Evolutionary conservation across 192 early-diverging fungal species (phyloP).

Genomic region (Spizellomyces sp.): DNA sequence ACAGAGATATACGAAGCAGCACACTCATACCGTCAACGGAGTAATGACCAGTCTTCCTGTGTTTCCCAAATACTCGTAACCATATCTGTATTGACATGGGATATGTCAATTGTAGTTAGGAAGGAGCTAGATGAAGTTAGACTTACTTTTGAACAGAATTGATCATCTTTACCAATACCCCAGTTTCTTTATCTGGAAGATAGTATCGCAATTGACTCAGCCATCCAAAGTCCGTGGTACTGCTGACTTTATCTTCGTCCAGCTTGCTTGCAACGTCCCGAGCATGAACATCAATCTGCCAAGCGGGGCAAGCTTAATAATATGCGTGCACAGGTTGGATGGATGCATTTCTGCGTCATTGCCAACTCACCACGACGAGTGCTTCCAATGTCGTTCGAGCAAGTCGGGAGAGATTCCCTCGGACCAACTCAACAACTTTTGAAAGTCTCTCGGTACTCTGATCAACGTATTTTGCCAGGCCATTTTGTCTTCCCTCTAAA

Average conservation of each 20-base stretch:
- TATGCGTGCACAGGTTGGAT: background rate
- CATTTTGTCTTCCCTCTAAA: constrained; percentile 45
- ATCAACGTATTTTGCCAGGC: constrained; percentile 53
- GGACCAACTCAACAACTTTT: constrained; percentile 59
- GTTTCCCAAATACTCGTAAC: constrained; percentile 67
- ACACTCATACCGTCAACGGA: constrained; percentile 42
- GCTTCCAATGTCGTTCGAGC: constrained; percentile 56
- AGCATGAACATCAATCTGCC: constrained; percentile 64
- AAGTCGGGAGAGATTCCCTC: constrained; percentile 55
- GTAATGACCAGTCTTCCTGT: constrained; percentile 62
- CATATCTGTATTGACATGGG: constrained; percentile 37
- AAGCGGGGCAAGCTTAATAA: background rate
- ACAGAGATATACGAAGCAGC: background rate
- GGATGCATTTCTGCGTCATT: constrained; percentile 13
- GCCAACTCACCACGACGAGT: constrained; percentile 49
- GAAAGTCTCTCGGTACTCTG: constrained; percentile 48
- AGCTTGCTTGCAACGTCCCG: constrained; percentile 55
- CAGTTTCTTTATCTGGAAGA: constrained; percentile 55
- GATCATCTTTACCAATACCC: constrained; percentile 64
- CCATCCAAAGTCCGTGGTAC: constrained; percentile 55
- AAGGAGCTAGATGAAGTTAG: background rate
- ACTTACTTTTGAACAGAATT: constrained; percentile 59
- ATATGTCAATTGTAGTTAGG: background rate
- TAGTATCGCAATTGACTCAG: constrained; percentile 63
- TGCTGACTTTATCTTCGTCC: constrained; percentile 48